These are phyloP conservation scores for Aspergillus quadrilineatus DNA, from an alignment of 2,329 filamentous ascomycete genomes.

Conservation along the genomic window DNA sequence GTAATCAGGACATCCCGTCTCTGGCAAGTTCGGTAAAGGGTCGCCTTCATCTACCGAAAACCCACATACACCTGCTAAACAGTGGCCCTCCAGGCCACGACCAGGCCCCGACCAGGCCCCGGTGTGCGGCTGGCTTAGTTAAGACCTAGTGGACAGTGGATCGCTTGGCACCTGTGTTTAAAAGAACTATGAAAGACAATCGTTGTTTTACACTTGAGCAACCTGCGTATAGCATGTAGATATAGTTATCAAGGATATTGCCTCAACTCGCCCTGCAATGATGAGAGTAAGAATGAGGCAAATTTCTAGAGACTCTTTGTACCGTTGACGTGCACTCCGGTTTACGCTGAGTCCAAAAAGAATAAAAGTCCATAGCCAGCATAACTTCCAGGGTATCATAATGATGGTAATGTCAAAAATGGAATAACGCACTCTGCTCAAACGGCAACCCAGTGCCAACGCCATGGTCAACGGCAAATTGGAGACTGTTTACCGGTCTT, in stretches of 20 bases:
- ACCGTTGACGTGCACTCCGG: neutral
- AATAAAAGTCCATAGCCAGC: neutral
- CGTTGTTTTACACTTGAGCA: neutral
- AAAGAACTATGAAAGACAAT: neutral
- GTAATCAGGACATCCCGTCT: neutral
- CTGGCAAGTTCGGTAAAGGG: neutral
- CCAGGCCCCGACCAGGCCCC: too few species aligned
- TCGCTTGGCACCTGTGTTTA: neutral
- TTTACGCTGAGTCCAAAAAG: neutral
- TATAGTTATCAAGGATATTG: neutral
- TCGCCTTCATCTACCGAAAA: neutral
- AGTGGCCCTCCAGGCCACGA: too few species aligned
- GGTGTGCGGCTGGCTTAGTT: too few species aligned
- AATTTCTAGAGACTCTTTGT: neutral
- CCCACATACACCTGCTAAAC: neutral
- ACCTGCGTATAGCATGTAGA: neutral
- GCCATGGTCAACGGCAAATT: neutral
- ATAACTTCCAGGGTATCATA: conserved; percentile 17
- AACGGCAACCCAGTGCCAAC: neutral
- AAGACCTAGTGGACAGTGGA: neutral
- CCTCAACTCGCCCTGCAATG: neutral
- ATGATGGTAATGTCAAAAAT: neutral
- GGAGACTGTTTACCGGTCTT: conserved; percentile 4
- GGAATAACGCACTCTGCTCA: neutral
- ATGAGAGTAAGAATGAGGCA: neutral